A percentile compares a stretch with the other conserved stretches of the same genome.
Conservation (phyloP, 495 filamentous ascomycete species). For the Massariosphaeria phaeospora region DNA sequence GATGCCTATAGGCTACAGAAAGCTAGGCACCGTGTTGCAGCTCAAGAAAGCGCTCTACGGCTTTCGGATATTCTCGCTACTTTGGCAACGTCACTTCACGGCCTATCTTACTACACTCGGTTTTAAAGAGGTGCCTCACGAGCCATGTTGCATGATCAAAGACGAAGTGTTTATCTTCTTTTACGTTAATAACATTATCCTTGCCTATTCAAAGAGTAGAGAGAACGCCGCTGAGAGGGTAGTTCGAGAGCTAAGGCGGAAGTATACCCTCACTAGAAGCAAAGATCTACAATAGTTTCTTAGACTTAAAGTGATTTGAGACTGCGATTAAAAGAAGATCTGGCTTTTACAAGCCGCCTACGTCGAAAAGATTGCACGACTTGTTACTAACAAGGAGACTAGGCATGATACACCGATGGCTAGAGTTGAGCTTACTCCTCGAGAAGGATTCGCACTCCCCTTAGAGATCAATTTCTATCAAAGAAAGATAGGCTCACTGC, state of each 20-base stretch:
- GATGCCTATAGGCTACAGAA: not conserved
- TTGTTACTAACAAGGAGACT: not conserved
- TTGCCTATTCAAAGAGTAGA: no score
- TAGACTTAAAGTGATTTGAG: not conserved
- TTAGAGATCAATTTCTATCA: conserved; percentile 1
- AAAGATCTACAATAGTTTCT: conserved; percentile 2
- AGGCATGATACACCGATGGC: not conserved
- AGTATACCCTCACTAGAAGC: not conserved
- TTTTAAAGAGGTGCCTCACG: not conserved
- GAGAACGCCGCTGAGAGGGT: not conserved
- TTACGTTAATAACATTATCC: no score
- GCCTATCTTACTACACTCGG: not conserved
- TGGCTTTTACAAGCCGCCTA: conserved; percentile 4
- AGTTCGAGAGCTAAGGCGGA: not conserved
- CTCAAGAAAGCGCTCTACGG: conserved; percentile 1
- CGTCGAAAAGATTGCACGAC: conserved; percentile 3
- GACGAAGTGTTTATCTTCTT: not conserved
- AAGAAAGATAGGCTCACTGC: conserved; percentile 1
- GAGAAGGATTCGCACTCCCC: not conserved
- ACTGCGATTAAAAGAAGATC: not conserved
- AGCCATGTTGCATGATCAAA: not conserved
- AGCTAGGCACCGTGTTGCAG: not conserved
- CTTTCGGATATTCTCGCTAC: not conserved
- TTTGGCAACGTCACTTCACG: conserved; percentile 1
- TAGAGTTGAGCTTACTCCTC: not conserved